These are phyloP conservation scores for Jackrogersella multiformis DNA, from an alignment of 495 filamentous ascomycete species.

Conservation along the genomic window DNA sequence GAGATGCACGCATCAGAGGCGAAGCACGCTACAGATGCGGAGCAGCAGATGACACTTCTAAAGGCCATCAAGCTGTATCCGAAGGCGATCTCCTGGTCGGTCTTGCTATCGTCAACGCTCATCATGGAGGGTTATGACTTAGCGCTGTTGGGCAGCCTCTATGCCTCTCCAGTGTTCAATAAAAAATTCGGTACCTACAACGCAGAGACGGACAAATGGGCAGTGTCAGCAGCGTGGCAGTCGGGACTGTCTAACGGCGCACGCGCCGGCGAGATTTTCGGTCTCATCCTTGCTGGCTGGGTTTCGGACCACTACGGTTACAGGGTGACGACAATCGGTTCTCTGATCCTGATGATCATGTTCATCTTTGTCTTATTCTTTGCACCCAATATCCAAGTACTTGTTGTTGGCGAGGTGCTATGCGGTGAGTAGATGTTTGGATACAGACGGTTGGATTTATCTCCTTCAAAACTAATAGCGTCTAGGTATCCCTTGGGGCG, in stretches of 20 bases:
- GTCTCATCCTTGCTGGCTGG: conserved; percentile 48
- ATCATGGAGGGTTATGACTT: conserved; percentile 69
- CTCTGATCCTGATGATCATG: conserved; percentile 54
- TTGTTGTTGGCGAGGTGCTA: conserved; percentile 72
- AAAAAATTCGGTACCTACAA: conserved; percentile 46
- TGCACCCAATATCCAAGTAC: conserved; percentile 65
- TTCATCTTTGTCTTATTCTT: conserved; percentile 68
- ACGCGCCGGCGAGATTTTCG: conserved; percentile 51
- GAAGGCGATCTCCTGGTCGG: conserved; percentile 60
- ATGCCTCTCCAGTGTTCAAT: conserved; percentile 49
- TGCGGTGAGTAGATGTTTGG: conserved; percentile 40
- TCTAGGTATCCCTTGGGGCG: conserved; percentile 72
- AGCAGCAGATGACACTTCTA: conserved; percentile 53
- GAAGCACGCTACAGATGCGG: conserved; percentile 44
- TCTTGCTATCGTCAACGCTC: conserved; percentile 60
- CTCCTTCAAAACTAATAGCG: background rate
- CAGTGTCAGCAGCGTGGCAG: conserved; percentile 49
- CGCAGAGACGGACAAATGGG: conserved; percentile 38
- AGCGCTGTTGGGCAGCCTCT: conserved; percentile 46
- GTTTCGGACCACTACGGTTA: conserved; percentile 49
- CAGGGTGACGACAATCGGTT: conserved; percentile 49
- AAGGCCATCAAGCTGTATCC: conserved; percentile 55
- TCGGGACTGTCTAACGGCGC: conserved; percentile 51
- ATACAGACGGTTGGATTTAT: background rate
- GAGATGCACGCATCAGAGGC: conserved; percentile 40